Percentiles rank a stretch among this genome's conserved stretches.
phyloP scores from a whole-genome alignment of 257 asterid genomes.

The Solanum medicagineum region DNA sequence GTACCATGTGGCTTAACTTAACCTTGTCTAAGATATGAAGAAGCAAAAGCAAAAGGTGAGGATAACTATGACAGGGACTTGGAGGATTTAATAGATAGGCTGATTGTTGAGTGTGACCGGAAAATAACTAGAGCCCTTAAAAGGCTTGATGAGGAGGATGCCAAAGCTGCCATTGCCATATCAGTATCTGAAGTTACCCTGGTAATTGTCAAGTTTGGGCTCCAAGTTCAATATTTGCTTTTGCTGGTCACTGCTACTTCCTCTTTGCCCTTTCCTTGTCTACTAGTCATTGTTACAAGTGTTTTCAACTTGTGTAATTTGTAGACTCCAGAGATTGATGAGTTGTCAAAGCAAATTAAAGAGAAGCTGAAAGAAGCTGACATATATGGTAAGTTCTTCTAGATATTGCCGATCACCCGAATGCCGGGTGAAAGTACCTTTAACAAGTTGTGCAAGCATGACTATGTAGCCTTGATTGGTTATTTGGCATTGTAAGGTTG shows the following conservation, averaged over 20 bases:
- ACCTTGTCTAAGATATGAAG: conserved; percentile 59
- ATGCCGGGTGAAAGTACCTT: background rate
- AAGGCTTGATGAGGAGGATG: conserved; percentile 95
- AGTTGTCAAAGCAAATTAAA: conserved; percentile 75
- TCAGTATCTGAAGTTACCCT: conserved; percentile 89
- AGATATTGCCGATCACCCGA: background rate
- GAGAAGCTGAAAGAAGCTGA: conserved; percentile 79
- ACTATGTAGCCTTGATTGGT: background rate
- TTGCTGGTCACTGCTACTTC: background rate
- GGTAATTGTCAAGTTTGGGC: conserved; percentile 19
- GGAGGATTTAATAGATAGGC: conserved; percentile 92
- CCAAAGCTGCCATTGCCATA: conserved; percentile 92
- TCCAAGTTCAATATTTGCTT: background rate
- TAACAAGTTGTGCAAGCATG: background rate
- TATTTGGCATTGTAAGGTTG: background rate
- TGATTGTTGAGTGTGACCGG: conserved; percentile 88
- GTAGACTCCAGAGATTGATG: conserved; percentile 72
- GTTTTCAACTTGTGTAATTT: background rate
- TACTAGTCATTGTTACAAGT: background rate
- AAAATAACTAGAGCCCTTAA: conserved; percentile 83
- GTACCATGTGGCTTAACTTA: conserved; percentile 23
- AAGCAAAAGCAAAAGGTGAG: conserved; percentile 62
- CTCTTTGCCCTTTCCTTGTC: background rate
- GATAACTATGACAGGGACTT: conserved; percentile 89
- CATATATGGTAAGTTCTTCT: conserved; percentile 38